Evolutionary conservation across 345 rosid species (phyloP).

Genomic region (Xanthoceras sorbifolium): DNA sequence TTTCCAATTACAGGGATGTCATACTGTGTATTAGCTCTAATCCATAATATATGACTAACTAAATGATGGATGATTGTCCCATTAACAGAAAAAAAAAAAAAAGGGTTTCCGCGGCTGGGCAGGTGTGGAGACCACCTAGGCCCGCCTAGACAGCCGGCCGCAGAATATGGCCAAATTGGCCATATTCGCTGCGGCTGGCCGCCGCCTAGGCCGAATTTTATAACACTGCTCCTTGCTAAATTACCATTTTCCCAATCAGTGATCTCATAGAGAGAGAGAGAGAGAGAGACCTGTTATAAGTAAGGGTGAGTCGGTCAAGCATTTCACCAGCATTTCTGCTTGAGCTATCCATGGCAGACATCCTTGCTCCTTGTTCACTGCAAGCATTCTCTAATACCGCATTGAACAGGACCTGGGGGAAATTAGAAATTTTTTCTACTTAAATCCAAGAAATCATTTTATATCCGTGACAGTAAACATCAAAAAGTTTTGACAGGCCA

Average conservation of each 20-base stretch:
- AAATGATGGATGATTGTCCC: not conserved
- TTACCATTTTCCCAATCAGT: not conserved
- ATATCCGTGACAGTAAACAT: not conserved
- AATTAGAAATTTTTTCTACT: constrained; percentile 3
- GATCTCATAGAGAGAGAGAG: constrained; percentile 4
- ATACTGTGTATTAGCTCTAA: not conserved
- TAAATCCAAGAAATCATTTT: constrained; percentile 5
- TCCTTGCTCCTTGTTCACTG: constrained; percentile 85
- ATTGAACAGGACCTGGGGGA: constrained; percentile 73
- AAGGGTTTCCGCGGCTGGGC: too few species aligned
- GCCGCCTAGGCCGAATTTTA: too few species aligned
- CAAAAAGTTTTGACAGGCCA: not conserved
- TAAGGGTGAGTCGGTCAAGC: constrained; percentile 93
- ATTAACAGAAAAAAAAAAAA: too few species aligned
- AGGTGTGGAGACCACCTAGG: too few species aligned
- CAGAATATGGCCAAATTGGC: too few species aligned
- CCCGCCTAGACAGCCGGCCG: too few species aligned
- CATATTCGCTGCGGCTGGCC: too few species aligned
- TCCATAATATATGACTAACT: not conserved
- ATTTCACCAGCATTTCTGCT: constrained; percentile 98
- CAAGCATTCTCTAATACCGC: constrained; percentile 90
- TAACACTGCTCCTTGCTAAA: not conserved
- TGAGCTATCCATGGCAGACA: constrained; percentile 98
- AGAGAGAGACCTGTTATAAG: constrained; percentile 63
- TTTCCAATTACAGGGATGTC: not conserved